A percentile compares a stretch with the other conserved stretches of the same genome.
Conservation (phyloP, 2,329 filamentous ascomycete species). For the Curvularia eragrostidis region DNA sequence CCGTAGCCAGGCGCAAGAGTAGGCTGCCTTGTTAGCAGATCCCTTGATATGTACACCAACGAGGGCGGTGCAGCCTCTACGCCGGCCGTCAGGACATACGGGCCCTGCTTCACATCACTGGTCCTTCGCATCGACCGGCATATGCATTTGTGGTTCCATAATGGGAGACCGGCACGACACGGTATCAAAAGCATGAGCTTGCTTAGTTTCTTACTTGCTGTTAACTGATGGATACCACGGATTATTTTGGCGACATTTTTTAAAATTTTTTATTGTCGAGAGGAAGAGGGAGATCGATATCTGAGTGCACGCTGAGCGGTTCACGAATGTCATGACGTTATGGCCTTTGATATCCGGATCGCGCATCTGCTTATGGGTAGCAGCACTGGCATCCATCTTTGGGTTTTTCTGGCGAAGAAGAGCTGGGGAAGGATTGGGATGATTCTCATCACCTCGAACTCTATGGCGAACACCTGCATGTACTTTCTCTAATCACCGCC, state of each 20-base stretch:
- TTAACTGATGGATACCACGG: slow-evolving; percentile 45
- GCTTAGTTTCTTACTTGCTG: slow-evolving; percentile 41
- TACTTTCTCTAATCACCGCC: slow-evolving; percentile 25
- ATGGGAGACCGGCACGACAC: slow-evolving; percentile 12
- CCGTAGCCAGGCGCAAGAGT: slow-evolving; percentile 74
- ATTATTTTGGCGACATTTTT: slow-evolving; percentile 36
- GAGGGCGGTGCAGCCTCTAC: background rate
- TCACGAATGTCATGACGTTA: slow-evolving; percentile 54
- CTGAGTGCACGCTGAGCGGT: slow-evolving; percentile 49
- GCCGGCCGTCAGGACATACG: slow-evolving; percentile 1
- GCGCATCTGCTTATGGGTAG: slow-evolving; percentile 41
- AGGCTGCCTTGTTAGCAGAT: slow-evolving; percentile 11
- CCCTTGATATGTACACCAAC: slow-evolving; percentile 5
- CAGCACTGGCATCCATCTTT: slow-evolving; percentile 37
- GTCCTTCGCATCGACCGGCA: slow-evolving; percentile 8
- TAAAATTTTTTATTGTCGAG: slow-evolving; percentile 35
- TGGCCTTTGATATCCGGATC: slow-evolving; percentile 50
- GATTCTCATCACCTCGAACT: slow-evolving; percentile 20
- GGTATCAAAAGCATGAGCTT: slow-evolving; percentile 43
- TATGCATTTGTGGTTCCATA: slow-evolving; percentile 7
- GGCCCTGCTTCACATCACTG: slow-evolving; percentile 6
- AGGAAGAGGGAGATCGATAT: slow-evolving; percentile 30
- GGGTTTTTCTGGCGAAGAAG: slow-evolving; percentile 27
- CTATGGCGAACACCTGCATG: slow-evolving; percentile 14
- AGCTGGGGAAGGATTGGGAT: slow-evolving; percentile 22